phyloP scores from a whole-genome alignment of 768 basidiomycete species.

The Boletus pseudo-olivaceus region DNA sequence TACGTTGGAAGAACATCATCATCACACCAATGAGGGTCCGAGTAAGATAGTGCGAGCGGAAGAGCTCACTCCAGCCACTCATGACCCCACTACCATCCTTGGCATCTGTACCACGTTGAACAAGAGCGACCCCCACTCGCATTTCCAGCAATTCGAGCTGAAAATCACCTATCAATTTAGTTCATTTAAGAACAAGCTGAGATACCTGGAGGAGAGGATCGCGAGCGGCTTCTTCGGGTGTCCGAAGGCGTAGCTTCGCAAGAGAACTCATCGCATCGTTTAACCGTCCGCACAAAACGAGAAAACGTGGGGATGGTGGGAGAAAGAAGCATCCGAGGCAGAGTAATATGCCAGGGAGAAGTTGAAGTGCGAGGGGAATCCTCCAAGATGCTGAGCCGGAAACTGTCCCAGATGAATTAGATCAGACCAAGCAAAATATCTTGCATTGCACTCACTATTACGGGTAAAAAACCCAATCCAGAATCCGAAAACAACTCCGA shows the following conservation, averaged over 20 bases:
- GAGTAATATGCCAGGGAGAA: conserved; percentile 65
- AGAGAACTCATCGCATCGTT: conserved; percentile 60
- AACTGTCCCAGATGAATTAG: conserved; percentile 36
- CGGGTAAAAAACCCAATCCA: conserved; percentile 80
- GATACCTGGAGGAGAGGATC: conserved; percentile 53
- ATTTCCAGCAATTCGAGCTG: conserved; percentile 77
- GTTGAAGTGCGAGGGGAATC: conserved; percentile 69
- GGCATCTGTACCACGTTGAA: conserved; percentile 34
- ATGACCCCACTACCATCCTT: conserved; percentile 15
- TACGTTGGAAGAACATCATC: conserved; percentile 85
- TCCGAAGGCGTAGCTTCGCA: conserved; percentile 46
- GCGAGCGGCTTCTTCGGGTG: conserved; percentile 40
- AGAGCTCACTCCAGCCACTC: conserved; percentile 54
- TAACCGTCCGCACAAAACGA: conserved; percentile 46
- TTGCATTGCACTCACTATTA: conserved; percentile 39
- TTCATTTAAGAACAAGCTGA: neutral
- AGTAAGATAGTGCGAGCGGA: conserved; percentile 48
- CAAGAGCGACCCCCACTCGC: conserved; percentile 59
- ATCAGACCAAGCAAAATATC: neutral
- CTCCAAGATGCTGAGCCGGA: conserved; percentile 68
- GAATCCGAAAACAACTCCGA: conserved; percentile 79
- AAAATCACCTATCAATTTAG: neutral
- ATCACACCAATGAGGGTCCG: conserved; percentile 68
- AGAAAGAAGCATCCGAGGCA: conserved; percentile 53
- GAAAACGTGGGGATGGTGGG: conserved; percentile 47